Conservation (phyloP, 768 basidiomycete genomes). For the Termitomyces sp. region DNA sequence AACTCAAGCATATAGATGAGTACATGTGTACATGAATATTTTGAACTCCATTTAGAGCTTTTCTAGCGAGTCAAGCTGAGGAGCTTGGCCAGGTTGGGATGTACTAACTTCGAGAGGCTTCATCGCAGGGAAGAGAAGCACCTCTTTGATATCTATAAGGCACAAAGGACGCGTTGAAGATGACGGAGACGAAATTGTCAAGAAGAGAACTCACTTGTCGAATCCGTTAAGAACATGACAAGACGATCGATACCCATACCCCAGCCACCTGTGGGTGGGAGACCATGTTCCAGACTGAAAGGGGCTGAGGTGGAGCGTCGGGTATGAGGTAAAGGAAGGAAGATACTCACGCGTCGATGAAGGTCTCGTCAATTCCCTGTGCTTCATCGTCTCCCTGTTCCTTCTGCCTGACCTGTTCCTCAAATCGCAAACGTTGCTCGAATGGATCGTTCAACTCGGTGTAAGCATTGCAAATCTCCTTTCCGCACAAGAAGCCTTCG, state of each 20-base stretch:
- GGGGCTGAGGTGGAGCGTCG: conserved; percentile 5
- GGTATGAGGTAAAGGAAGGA: not conserved
- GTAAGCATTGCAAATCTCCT: conserved; percentile 98
- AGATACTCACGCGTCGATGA: conserved; percentile 79
- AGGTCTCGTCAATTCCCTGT: conserved; percentile 94
- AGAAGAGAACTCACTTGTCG: conserved; percentile 57
- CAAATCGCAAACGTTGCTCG: conserved; percentile 91
- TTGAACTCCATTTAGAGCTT: conserved; percentile 1
- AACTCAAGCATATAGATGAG: not conserved
- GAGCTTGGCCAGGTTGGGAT: conserved; percentile 3
- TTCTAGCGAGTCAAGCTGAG: conserved; percentile 21
- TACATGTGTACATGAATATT: conserved; percentile 4
- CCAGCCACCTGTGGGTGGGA: conserved; percentile 98
- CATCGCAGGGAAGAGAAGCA: conserved; percentile 96
- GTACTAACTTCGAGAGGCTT: conserved; percentile 64
- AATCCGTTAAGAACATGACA: conserved; percentile 98
- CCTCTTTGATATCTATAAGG: conserved; percentile 86
- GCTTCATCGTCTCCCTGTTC: conserved; percentile 97
- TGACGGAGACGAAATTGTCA: not conserved
- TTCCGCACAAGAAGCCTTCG: conserved; percentile 96
- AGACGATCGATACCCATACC: conserved; percentile 93
- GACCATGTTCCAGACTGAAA: conserved; percentile 85
- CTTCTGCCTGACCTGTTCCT: conserved; percentile 93
- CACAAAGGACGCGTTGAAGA: not conserved
- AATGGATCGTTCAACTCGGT: conserved; percentile 99